Conservation (phyloP, 2,329 filamentous ascomycete species). For the Ceratocystis smalleyi region DNA sequence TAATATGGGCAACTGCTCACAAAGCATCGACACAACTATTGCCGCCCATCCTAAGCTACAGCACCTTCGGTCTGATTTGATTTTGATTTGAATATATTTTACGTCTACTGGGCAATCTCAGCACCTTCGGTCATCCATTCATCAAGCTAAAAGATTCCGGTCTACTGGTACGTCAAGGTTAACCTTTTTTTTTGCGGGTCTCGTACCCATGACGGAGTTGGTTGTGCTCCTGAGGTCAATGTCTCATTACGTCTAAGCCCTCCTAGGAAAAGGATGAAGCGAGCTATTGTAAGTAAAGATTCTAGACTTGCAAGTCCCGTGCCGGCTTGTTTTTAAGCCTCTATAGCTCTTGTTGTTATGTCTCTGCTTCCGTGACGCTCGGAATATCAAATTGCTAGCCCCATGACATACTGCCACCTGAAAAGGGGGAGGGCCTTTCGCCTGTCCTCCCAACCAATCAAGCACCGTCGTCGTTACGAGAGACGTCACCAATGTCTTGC, state of each 20-base stretch:
- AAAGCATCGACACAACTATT: background rate
- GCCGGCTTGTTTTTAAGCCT: background rate
- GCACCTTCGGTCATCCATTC: background rate
- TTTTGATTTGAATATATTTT: no score
- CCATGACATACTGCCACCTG: conserved; percentile 1
- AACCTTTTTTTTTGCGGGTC: background rate
- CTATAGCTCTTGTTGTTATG: background rate
- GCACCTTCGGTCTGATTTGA: background rate
- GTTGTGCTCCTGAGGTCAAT: background rate
- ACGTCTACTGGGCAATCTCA: no score
- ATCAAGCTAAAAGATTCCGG: background rate
- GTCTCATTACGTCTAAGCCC: background rate
- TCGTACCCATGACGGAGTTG: background rate
- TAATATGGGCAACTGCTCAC: background rate
- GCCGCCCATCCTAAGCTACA: background rate
- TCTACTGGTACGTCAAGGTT: background rate
- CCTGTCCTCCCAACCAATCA: background rate
- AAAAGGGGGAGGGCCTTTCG: background rate
- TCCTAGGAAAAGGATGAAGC: background rate
- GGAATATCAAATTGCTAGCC: background rate
- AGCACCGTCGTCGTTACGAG: background rate
- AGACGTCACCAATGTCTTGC: background rate
- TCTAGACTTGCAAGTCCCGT: background rate
- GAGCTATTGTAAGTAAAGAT: background rate
- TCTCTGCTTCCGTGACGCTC: background rate